Conservation (phyloP, 371 early-diverging fungal species). For the Mortierella sp. region DNA sequence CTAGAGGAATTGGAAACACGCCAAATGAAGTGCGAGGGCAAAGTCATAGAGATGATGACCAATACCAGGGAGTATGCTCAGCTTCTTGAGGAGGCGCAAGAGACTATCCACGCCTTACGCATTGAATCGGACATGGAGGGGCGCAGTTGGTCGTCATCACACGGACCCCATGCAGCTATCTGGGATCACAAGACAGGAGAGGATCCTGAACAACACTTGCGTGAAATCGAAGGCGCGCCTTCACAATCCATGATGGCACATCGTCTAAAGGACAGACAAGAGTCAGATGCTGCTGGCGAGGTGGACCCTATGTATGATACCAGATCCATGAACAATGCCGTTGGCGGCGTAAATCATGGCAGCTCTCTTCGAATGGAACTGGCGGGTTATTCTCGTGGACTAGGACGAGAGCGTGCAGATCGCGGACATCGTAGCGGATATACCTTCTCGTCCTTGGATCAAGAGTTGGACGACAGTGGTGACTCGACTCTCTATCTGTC, state of each 20-base stretch:
- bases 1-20: slow-evolving; percentile 71
- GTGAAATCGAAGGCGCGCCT: background rate
- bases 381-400: background rate
- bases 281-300: slow-evolving; percentile 4
- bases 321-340: slow-evolving; percentile 1
- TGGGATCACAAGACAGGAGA: slow-evolving; percentile 47
- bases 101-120: slow-evolving; percentile 64
- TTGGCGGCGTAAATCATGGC: slow-evolving; percentile 4
- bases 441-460: slow-evolving; percentile 4
- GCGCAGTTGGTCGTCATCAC: slow-evolving; percentile 34
- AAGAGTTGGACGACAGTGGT: slow-evolving; percentile 2
- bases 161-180: slow-evolving; percentile 33
- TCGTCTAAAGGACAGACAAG: background rate
- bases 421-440: background rate
- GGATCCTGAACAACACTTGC: slow-evolving; percentile 16
- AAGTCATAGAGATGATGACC: slow-evolving; percentile 68
- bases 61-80: slow-evolving; percentile 74
- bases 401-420: slow-evolving; percentile 12
- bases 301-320: slow-evolving; percentile 29
- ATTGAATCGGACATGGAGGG: slow-evolving; percentile 50
- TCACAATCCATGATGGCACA: too few relatives aligned
- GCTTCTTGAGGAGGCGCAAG: slow-evolving; percentile 72
- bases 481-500: background rate
- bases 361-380: slow-evolving; percentile 11
- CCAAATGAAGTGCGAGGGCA: slow-evolving; percentile 69